A percentile compares a stretch with the other conserved stretches of the same genome.
Conservation (phyloP, 2,329 filamentous ascomycete genomes). For the Hymenoscyphus fructigenus region DNA sequence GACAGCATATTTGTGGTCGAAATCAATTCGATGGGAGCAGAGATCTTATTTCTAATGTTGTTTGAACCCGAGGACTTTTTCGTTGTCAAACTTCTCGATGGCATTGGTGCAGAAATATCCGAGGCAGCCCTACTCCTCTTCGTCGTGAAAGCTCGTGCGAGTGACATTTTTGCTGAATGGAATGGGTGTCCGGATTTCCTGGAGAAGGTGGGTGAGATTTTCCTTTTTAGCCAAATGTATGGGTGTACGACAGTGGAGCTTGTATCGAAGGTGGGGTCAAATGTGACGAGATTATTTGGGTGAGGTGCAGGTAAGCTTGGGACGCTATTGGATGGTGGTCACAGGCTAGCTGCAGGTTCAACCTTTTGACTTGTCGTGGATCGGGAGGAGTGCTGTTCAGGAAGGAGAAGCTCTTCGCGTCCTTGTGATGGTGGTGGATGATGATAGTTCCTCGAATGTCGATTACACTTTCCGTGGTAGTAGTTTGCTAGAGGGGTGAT, state of each 20-base stretch:
- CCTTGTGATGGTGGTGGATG: conserved; percentile 4
- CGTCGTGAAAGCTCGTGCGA: conserved; percentile 72
- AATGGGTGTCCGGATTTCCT: conserved; percentile 6
- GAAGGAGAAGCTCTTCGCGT: conserved; percentile 5
- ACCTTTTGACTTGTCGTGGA: conserved; percentile 8
- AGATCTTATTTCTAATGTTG: conserved; percentile 66
- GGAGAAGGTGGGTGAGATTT: conserved; percentile 15
- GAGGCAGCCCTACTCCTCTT: conserved; percentile 58
- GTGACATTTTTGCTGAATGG: conserved; percentile 44
- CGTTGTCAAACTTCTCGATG: conserved; percentile 31
- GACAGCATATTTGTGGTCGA: conserved; percentile 96
- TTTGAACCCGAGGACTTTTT: conserved; percentile 30
- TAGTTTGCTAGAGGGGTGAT: conserved; percentile 6
- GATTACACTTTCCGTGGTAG: conserved; percentile 3
- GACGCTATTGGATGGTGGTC: conserved; percentile 20
- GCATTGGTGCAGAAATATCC: conserved; percentile 20
- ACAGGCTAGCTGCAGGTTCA: conserved; percentile 21
- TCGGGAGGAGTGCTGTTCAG: neutral
- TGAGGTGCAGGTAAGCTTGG: conserved; percentile 17
- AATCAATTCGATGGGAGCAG: conserved; percentile 78
- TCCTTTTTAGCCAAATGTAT: conserved; percentile 15
- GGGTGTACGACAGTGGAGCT: conserved; percentile 8
- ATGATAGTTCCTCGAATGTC: neutral
- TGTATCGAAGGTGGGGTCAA: conserved; percentile 24
- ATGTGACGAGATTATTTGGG: conserved; percentile 22